These are phyloP conservation scores for Scedosporium boydii DNA, from an alignment of 2,329 filamentous ascomycete species.

Conservation along the genomic window DNA sequence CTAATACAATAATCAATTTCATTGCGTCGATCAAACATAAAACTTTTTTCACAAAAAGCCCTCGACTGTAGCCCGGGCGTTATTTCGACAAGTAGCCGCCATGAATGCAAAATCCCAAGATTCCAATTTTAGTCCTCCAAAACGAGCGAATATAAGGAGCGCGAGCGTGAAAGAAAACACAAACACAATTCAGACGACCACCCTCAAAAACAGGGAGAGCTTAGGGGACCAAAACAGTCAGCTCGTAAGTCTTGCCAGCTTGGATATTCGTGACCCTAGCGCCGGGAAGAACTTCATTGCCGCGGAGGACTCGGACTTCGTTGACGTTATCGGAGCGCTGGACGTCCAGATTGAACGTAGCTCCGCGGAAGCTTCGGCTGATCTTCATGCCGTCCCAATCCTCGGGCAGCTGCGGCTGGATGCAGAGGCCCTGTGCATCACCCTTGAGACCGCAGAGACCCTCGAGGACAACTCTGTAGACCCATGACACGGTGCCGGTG, in stretches of 20 bases:
- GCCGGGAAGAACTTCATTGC: conserved; percentile 26
- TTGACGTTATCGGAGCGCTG: conserved; percentile 26
- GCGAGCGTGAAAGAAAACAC: neutral
- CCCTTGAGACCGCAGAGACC: conserved; percentile 44
- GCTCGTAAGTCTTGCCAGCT: conserved; percentile 31
- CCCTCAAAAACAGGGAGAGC: neutral
- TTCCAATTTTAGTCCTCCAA: neutral
- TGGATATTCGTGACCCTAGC: conserved; percentile 30
- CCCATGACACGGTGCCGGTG: conserved; percentile 48
- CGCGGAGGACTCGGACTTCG: conserved; percentile 28
- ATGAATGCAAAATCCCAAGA: neutral
- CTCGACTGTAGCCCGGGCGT: neutral
- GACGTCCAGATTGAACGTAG: conserved; percentile 37
- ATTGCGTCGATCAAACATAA: neutral
- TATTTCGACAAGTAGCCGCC: neutral
- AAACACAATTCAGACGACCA: neutral
- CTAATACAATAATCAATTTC: neutral
- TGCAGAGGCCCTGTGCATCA: conserved; percentile 32
- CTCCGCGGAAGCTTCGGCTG: conserved; percentile 38
- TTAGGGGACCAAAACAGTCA: conserved; percentile 23
- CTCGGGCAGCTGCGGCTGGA: conserved; percentile 41
- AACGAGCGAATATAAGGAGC: neutral
- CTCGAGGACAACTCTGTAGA: conserved; percentile 44
- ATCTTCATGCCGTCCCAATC: conserved; percentile 38
- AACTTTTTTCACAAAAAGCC: neutral